Conservation (phyloP, 2,329 filamentous ascomycete species). For the Arthrinium puccinioides region DNA sequence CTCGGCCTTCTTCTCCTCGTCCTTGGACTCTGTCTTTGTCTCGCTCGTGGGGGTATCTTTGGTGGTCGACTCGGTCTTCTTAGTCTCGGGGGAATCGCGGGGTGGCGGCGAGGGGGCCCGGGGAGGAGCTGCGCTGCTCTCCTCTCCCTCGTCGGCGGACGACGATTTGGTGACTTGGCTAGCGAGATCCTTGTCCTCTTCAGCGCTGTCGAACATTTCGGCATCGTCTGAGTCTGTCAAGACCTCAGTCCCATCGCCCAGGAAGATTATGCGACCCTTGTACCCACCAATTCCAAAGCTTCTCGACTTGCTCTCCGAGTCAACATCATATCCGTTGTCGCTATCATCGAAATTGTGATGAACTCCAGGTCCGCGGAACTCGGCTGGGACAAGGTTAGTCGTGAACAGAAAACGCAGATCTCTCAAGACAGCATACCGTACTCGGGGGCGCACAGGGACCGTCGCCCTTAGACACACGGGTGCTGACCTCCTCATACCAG, state of each 20-base stretch:
- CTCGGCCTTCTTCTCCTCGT: constrained; percentile 15
- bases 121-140: constrained; percentile 20
- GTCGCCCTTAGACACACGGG: constrained; percentile 91
- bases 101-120: constrained; percentile 23
- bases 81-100: constrained; percentile 14
- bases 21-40: constrained; percentile 15
- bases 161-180: constrained; percentile 70
- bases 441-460: constrained; percentile 98
- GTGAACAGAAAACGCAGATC: too few species aligned
- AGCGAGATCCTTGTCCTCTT: constrained; percentile 79
- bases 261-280: constrained; percentile 82
- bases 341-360: constrained; percentile 79
- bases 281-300: constrained; percentile 62
- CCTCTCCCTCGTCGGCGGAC: constrained; percentile 18
- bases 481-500: constrained; percentile 95
- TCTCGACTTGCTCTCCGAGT: constrained; percentile 57
- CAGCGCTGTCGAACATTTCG: constrained; percentile 84
- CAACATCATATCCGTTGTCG: constrained; percentile 69
- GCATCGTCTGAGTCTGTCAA: constrained; percentile 82
- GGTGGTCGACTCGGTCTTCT: constrained; percentile 16
- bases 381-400: constrained; percentile 60
- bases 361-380: constrained; percentile 76
- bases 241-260: constrained; percentile 92
- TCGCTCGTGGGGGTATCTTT: constrained; percentile 14
- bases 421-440: constrained; percentile 71